phyloP scores from a whole-genome alignment of 73 alveolate species.

The Loxodes magnus region DNA sequence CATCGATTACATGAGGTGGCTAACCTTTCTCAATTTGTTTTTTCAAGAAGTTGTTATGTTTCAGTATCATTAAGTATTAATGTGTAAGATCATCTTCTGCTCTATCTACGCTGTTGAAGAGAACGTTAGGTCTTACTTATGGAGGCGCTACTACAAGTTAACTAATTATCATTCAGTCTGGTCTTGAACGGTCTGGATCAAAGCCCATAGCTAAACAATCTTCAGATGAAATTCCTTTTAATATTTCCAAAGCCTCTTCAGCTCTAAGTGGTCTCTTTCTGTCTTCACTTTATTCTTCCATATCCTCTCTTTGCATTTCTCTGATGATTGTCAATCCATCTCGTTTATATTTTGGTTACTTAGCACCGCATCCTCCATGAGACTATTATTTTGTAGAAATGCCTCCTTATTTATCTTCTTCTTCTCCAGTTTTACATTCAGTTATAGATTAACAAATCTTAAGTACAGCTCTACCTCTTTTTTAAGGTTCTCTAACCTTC shows the following conservation, averaged over 20 bases:
- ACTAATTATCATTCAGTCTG: slow-evolving; percentile 82
- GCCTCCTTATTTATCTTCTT: slow-evolving; percentile 19
- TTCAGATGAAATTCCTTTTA: slow-evolving; percentile 46
- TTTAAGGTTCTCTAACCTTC: slow-evolving; percentile 53
- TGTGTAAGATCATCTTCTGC: slow-evolving; percentile 88
- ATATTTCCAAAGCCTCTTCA: slow-evolving; percentile 47
- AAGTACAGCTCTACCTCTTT: slow-evolving; percentile 42
- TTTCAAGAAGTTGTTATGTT: slow-evolving; percentile 44
- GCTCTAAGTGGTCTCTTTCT: slow-evolving; percentile 45
- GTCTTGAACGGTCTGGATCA: slow-evolving; percentile 55
- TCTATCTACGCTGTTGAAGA: slow-evolving; percentile 55
- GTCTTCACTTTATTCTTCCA: slow-evolving; percentile 34
- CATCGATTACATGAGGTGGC: slow-evolving; percentile 43
- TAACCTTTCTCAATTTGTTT: slow-evolving; percentile 36
- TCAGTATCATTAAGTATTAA: slow-evolving; percentile 69
- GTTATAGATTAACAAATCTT: slow-evolving; percentile 48
- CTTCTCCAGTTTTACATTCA: slow-evolving; percentile 34
- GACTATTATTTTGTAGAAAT: slow-evolving; percentile 16
- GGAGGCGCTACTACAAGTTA: slow-evolving; percentile 93
- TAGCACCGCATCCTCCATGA: slow-evolving; percentile 57
- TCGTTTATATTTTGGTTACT: slow-evolving; percentile 58
- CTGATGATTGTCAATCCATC: slow-evolving; percentile 35
- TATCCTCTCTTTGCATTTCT: slow-evolving; percentile 25
- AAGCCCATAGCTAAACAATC: slow-evolving; percentile 67
- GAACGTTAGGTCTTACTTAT: slow-evolving; percentile 85